These are phyloP conservation scores for Geotrichum klebahnii DNA, from an alignment of 1,139 yeast genomes.

Conservation along the genomic window DNA sequence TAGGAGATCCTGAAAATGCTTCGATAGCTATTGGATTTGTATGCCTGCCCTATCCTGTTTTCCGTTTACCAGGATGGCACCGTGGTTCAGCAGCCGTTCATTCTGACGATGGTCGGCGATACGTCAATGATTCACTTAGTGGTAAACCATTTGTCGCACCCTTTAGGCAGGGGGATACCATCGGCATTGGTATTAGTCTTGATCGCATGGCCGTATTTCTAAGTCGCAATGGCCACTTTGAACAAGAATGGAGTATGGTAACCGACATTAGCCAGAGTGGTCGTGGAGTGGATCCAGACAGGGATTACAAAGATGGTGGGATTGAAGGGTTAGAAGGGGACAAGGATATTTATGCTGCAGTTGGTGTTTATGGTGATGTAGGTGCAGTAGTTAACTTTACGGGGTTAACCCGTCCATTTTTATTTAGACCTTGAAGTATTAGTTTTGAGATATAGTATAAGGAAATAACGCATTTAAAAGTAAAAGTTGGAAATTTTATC, in stretches of 20 bases:
- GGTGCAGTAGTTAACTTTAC: constrained; percentile 31
- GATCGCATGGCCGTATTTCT: constrained; percentile 26
- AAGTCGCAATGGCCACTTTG: constrained; percentile 28
- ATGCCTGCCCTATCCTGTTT: constrained; percentile 34
- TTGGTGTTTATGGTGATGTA: constrained; percentile 33
- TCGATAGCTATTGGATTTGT: constrained; percentile 33
- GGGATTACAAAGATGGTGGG: constrained; percentile 28
- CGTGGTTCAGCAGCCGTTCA: constrained; percentile 35
- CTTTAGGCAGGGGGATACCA: constrained; percentile 28
- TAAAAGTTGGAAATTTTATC: too few species aligned
- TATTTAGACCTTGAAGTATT: too few species aligned
- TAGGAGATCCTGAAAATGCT: constrained; percentile 27
- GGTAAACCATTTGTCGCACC: constrained; percentile 31
- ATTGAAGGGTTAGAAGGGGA: constrained; percentile 30
- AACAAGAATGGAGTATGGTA: constrained; percentile 29
- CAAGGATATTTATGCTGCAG: constrained; percentile 32
- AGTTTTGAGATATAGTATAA: too few species aligned
- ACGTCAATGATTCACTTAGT: constrained; percentile 30
- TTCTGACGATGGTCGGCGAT: constrained; percentile 34
- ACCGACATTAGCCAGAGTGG: constrained; percentile 22
- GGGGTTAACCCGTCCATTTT: too few species aligned
- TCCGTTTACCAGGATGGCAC: constrained; percentile 36
- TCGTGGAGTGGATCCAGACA: constrained; percentile 25
- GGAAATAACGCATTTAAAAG: too few species aligned
- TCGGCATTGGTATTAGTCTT: constrained; percentile 33